These are phyloP conservation scores for Debaryomyces tyrocola DNA, from an alignment of 805 yeast genomes.

Conservation along the genomic window DNA sequence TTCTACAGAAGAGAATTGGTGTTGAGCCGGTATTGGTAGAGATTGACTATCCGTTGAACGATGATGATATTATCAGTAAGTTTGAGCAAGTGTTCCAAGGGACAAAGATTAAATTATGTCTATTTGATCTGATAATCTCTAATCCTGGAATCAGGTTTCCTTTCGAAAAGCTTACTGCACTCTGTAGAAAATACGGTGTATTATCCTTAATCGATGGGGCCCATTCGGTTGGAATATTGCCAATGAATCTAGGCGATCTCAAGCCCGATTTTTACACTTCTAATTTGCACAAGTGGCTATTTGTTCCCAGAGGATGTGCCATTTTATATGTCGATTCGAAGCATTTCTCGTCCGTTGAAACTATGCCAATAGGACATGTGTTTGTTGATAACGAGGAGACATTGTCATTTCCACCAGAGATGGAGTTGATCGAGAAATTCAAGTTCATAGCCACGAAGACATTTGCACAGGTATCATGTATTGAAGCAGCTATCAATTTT, in stretches of 20 bases:
- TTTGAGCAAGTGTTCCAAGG: slow-evolving; percentile 21
- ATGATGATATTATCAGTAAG: slow-evolving; percentile 27
- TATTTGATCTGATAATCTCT: slow-evolving; percentile 61
- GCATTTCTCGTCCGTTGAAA: slow-evolving; percentile 51
- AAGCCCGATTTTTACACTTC: slow-evolving; percentile 61
- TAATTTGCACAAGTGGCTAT: slow-evolving; percentile 73
- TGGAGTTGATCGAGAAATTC: slow-evolving; percentile 46
- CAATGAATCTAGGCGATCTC: slow-evolving; percentile 38
- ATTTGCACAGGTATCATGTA: slow-evolving; percentile 41
- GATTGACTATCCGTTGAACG: slow-evolving; percentile 45
- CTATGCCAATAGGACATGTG: slow-evolving; percentile 57
- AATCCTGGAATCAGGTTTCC: slow-evolving; percentile 67
- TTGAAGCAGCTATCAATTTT: slow-evolving; percentile 54
- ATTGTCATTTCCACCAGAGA: slow-evolving; percentile 20
- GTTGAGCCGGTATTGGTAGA: slow-evolving; percentile 34
- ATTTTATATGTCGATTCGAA: slow-evolving; percentile 55
- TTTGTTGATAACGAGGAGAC: slow-evolving; percentile 35
- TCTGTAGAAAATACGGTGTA: slow-evolving; percentile 48
- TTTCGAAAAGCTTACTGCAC: slow-evolving; percentile 43
- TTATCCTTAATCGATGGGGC: slow-evolving; percentile 71
- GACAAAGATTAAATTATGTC: slow-evolving; percentile 36
- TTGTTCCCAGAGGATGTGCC: slow-evolving; percentile 57
- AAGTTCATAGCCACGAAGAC: slow-evolving; percentile 50
- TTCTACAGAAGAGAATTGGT: slow-evolving; percentile 31
- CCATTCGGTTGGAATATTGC: slow-evolving; percentile 60